Conservation (phyloP, 2,329 filamentous ascomycete species). For the Colletotrichum tanaceti region DNA sequence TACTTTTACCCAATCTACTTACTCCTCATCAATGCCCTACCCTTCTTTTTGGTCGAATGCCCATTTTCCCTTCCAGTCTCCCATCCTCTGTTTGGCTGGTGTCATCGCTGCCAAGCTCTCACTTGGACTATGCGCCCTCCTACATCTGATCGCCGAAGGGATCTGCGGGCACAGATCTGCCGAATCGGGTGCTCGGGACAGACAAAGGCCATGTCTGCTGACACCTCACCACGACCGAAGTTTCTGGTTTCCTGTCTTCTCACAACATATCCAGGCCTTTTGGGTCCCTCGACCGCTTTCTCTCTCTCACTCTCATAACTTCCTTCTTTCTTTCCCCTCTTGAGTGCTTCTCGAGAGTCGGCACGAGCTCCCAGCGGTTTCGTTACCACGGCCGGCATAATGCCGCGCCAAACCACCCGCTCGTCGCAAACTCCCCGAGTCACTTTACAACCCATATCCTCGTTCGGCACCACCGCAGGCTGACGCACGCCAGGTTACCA, state of each 20-base stretch:
- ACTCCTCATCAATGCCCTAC: conserved; percentile 13
- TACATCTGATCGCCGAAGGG: conserved; percentile 18
- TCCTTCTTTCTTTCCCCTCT: neutral
- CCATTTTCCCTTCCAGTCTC: neutral
- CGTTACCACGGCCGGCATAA: conserved; percentile 1
- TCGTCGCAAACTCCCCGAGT: conserved; percentile 34
- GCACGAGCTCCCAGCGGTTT: neutral
- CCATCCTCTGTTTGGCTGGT: neutral
- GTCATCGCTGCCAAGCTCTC: neutral
- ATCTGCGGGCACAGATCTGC: conserved; percentile 32
- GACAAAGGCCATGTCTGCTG: conserved; percentile 37
- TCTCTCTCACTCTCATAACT: too few relatives aligned
- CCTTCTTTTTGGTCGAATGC: conserved; percentile 14
- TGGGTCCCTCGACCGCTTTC: neutral
- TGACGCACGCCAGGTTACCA: conserved; percentile 2
- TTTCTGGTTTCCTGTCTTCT: neutral
- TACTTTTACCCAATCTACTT: neutral
- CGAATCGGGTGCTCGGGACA: conserved; percentile 22
- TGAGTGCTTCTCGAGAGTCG: neutral
- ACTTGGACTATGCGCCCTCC: neutral
- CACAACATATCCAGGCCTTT: neutral
- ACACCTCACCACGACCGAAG: conserved; percentile 14
- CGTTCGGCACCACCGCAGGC: conserved; percentile 9
- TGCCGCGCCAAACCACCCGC: neutral
- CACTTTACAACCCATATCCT: neutral